Evolutionary conservation across 2,329 filamentous ascomycete species (phyloP), one percentile per base, ranked within the genome.

Genomic region (Allantophomopsis lycopodina): DNA sequence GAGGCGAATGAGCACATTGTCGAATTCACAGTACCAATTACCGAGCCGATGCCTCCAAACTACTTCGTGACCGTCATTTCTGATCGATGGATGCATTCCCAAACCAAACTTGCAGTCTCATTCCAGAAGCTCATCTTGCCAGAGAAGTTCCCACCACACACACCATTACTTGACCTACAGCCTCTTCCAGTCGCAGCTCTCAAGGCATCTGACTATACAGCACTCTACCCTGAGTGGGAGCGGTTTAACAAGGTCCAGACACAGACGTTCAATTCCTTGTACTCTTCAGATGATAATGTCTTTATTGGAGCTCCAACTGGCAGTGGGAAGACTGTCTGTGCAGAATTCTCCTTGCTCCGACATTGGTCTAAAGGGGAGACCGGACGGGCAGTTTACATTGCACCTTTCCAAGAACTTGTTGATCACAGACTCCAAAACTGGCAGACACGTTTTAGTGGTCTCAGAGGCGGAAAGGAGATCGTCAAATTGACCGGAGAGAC

Each of bases 231-330:
- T 3, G 69, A 81, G 21, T 93, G 86, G 78, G 72, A 77, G 41
- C 77, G 83, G 46, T 98, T 98, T 69, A 98, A 98, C 66, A 91
- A 91, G 58, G 83, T 98, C 11, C 93, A 98, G 60, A 95, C 91
- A 0, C 91, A 98, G 57, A 85, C 86, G 0, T 98, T 96, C 68
- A 94, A 94, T 55, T 87, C 88, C 1, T 65, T 98, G 0, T 96
- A 85, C 57, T 80, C 83, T 36, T 83, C 84, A 0, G 84, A 96
- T 55, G 86, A 96, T 51, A 96, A 93, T 52, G 87, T 95, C 16
- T 86, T 98, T 46, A 66, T 98, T 46, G 88, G 86, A 35, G 82
- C 89, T n/a, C 82, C 91, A 1, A 88, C 88, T 7, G 89, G 91
- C 34, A 94, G 86, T 55, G 91, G 91, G 43, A 98, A 98, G 70